Percentiles rank a stretch among this genome's conserved stretches.
Evolutionary conservation across 2,329 filamentous ascomycete genomes (phyloP).

Genomic region (Arthrobotrys musiformis): DNA sequence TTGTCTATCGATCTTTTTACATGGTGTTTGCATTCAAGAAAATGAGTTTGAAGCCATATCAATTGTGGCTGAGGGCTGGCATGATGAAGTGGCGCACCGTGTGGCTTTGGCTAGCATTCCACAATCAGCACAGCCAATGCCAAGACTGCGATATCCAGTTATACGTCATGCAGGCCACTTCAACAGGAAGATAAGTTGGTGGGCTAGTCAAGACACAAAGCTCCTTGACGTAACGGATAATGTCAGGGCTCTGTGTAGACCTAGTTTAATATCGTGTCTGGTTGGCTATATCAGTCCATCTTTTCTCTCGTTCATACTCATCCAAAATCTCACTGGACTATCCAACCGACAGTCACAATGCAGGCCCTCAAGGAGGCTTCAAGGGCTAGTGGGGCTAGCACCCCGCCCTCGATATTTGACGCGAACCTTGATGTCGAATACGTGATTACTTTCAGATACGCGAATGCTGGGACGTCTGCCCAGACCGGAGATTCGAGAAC

Average conservation of each 20-base stretch:
- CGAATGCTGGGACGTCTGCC: conserved; percentile 70
- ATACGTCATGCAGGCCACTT: conserved; percentile 49
- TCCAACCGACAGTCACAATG: conserved; percentile 29
- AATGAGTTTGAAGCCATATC: too few species aligned
- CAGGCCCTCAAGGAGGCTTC: conserved; percentile 48
- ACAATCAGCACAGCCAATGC: conserved; percentile 14
- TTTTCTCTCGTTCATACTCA: neutral
- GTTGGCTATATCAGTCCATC: conserved; percentile 7
- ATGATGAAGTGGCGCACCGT: neutral
- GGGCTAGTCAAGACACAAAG: conserved; percentile 3
- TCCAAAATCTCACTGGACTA: neutral
- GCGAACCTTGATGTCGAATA: conserved; percentile 82
- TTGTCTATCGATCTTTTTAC: too few species aligned
- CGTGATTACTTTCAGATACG: conserved; percentile 82
- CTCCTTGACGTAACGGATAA: conserved; percentile 53
- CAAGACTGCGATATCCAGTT: conserved; percentile 42
- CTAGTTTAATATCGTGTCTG: neutral
- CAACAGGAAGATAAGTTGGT: conserved; percentile 18
- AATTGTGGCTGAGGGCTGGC: neutral
- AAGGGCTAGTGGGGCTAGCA: conserved; percentile 3
- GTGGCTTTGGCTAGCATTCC: conserved; percentile 1
- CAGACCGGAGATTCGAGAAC: conserved; percentile 30
- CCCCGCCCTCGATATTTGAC: conserved; percentile 55
- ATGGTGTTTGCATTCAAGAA: too few species aligned
- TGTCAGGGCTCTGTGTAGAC: neutral